A percentile compares a stretch with the other conserved stretches of the same genome.
phyloP scores from a whole-genome alignment of 2,329 filamentous ascomycete genomes.

The Pseudocercospora macadamiae region DNA sequence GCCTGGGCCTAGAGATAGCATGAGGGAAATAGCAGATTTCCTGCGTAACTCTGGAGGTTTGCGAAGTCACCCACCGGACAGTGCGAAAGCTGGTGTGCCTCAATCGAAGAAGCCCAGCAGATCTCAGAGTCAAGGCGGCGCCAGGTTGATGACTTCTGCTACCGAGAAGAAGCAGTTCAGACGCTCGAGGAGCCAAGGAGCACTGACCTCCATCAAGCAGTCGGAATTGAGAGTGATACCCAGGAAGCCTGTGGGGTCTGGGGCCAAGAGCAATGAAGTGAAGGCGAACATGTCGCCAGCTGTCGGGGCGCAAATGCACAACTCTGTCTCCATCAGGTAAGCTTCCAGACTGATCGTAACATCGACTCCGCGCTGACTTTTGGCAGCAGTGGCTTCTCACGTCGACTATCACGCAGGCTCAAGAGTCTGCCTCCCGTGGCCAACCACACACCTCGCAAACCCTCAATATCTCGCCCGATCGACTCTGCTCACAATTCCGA shows the following conservation, averaged over 20 bases:
- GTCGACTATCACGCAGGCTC: slow-evolving; percentile 34
- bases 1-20: slow-evolving; percentile 19
- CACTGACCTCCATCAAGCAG: slow-evolving; percentile 2
- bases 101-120: slow-evolving; percentile 11
- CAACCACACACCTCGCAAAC: slow-evolving; percentile 4
- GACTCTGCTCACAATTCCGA: slow-evolving; percentile 26
- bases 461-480: slow-evolving; percentile 12
- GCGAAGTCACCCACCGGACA: slow-evolving; percentile 31
- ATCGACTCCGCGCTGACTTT: slow-evolving; percentile 7
- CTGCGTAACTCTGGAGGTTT: slow-evolving; percentile 28
- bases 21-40: slow-evolving; percentile 31
- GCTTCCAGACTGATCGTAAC: no score
- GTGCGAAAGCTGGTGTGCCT: background rate
- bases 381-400: slow-evolving; percentile 31
- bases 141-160: slow-evolving; percentile 1
- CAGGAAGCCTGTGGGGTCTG: slow-evolving; percentile 11
- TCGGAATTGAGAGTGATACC: background rate
- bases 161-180: slow-evolving; percentile 10
- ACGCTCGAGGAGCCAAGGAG: slow-evolving; percentile 18
- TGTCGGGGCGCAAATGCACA: background rate
- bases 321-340: no score
- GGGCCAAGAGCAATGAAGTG: background rate
- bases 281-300: background rate
- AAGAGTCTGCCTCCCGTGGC: slow-evolving; percentile 24
- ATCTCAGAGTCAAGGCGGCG: slow-evolving; percentile 20